Conservation (phyloP, 495 filamentous ascomycete species). For the Trichoderma reesei region DNA sequence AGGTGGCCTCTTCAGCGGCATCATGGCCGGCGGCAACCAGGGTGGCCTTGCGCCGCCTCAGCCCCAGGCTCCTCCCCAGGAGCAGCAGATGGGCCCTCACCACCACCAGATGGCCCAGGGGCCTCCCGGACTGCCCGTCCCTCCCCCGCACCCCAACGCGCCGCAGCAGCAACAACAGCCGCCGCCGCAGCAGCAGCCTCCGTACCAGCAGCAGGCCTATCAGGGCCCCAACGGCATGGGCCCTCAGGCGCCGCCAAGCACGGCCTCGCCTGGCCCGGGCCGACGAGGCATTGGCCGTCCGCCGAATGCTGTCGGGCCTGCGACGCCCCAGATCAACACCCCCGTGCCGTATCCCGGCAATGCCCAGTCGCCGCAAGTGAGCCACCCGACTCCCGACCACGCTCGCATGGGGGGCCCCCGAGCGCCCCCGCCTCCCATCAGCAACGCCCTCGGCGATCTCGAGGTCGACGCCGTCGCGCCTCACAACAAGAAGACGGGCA, state of each 20-base stretch:
- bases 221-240: slow-evolving; percentile 43
- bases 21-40: slow-evolving; percentile 86
- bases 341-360: slow-evolving; percentile 74
- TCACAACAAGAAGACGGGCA: slow-evolving; percentile 70
- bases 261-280: slow-evolving; percentile 76
- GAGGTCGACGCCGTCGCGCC: slow-evolving; percentile 75
- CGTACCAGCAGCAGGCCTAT: slow-evolving; percentile 42
- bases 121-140: slow-evolving; percentile 54
- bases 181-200: slow-evolving; percentile 37
- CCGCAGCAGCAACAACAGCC: slow-evolving; percentile 34
- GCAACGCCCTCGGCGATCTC: slow-evolving; percentile 78
- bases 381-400: slow-evolving; percentile 65
- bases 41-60: slow-evolving; percentile 74
- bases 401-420: slow-evolving; percentile 25
- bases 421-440: slow-evolving; percentile 35
- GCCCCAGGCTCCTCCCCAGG: slow-evolving; percentile 42
- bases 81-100: slow-evolving; percentile 44
- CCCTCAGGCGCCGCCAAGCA: slow-evolving; percentile 67
- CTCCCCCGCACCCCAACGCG: slow-evolving; percentile 29
- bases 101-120: slow-evolving; percentile 49
- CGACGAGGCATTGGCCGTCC: slow-evolving; percentile 43
- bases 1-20: slow-evolving; percentile 85
- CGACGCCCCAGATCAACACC: slow-evolving; percentile 83
- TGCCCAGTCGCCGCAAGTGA: slow-evolving; percentile 73
- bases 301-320: slow-evolving; percentile 56